Percentiles rank a stretch among this genome's conserved stretches.
phyloP scores from a whole-genome alignment of 139 green algal genomes.

The Picocystis salinarum region DNA sequence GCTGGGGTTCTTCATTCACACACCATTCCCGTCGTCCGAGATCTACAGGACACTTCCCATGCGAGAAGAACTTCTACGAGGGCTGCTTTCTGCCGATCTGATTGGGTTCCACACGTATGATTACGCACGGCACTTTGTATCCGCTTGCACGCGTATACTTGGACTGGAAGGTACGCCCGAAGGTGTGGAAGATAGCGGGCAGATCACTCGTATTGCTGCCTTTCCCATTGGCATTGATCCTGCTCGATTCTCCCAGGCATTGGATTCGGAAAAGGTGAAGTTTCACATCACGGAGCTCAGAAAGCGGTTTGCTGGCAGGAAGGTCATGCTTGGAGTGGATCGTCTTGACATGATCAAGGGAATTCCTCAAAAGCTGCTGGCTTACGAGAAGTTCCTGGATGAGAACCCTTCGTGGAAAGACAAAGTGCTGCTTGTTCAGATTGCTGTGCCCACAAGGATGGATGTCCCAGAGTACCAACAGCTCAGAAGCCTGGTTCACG shows the following conservation, averaged over 20 bases:
- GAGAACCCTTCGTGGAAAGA: constrained; percentile 88
- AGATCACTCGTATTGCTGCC: constrained; percentile 54
- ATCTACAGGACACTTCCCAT: constrained; percentile 69
- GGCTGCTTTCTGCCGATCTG: constrained; percentile 65
- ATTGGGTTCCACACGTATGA: constrained; percentile 67
- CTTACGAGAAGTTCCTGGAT: constrained; percentile 97
- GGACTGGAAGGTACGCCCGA: constrained; percentile 67
- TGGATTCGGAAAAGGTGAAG: constrained; percentile 67
- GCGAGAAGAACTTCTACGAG: constrained; percentile 65
- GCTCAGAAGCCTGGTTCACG: constrained; percentile 82
- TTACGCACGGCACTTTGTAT: constrained; percentile 86
- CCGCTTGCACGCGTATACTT: constrained; percentile 70
- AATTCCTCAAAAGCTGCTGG: constrained; percentile 98
- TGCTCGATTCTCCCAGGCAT: constrained; percentile 67
- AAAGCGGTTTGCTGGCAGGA: constrained; percentile 31
- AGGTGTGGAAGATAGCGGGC: constrained; percentile 88
- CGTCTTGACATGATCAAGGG: constrained; percentile 99
- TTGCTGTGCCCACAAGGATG: constrained; percentile 82
- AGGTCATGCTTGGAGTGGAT: constrained; percentile 95
- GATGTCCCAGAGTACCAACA: constrained; percentile 82
- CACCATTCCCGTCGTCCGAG: constrained; percentile 48
- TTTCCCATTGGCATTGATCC: constrained; percentile 85
- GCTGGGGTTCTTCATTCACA: constrained; percentile 82
- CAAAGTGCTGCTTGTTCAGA: constrained; percentile 66
- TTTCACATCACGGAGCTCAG: constrained; percentile 75